Evolutionary conservation across 2,329 filamentous ascomycete species (phyloP), one percentile per base, ranked within the genome.

Genomic region (Diaporthe sp.): DNA sequence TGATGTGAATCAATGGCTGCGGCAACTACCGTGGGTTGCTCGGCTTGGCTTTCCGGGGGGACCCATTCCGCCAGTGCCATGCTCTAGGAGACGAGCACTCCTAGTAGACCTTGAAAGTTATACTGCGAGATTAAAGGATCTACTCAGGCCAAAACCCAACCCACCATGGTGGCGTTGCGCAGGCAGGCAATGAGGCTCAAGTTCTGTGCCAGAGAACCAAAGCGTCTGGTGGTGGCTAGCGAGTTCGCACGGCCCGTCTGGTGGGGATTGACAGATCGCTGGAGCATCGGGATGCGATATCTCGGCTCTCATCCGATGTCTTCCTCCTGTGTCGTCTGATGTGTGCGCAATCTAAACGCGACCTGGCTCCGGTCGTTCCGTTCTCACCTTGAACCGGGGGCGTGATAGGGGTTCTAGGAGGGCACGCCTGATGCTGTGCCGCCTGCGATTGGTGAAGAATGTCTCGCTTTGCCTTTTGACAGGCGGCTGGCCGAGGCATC

Each of bases 341-440:
- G 46, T 55, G n/a, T 28, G 2, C 15, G 65, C 65, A 55, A 55
- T 69, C 5, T 69, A 69, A 53, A 39, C 31, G 65, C 65, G 65
- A 68, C 65, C 65, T 68, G 65, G 65, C 65, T 68, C 65, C 65
- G 65, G 31, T 42, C n/a, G 31, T 69, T 69, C 65, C 65, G 65
- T 69, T 69, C 65, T 69, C 65, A 69, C 65, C 34, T 69, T 69
- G 49, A 31, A 69, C 49, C 49, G 49, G 65, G 65, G 65, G 34
- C 22, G 7, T 10, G 49, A 69, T 39, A 39, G 46, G 62, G 62
- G 44, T 9, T 22, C 39, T n/a, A 17, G 19, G 28, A 31, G 62
- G 25, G 28, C 25, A n/a, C 13, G 31, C 31, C 61, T 49, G 28
- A 19, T 51, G 25, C 25, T 31, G 15, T n/a, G 12, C 25, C n/a